A percentile compares a stretch with the other conserved stretches of the same genome.
phyloP scores from a whole-genome alignment of 164 flowering plant genomes.

The Pachysandra terminalis region DNA sequence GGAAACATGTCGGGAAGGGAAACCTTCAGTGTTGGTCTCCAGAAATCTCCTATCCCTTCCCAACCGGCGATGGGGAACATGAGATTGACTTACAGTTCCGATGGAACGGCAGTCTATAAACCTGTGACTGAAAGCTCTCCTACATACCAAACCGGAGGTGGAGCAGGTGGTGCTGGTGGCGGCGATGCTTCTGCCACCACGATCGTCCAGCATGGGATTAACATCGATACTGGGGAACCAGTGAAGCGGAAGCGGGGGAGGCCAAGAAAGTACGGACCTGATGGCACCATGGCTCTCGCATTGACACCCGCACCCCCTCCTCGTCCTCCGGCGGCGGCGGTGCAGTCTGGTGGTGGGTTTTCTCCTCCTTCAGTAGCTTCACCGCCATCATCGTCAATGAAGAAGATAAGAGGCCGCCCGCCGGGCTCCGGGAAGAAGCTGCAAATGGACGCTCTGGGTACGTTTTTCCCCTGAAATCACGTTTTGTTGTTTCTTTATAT shows the following conservation, averaged over 20 bases:
- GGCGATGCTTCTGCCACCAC: constrained; percentile 5
- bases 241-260: constrained; percentile 76
- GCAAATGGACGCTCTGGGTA: constrained; percentile 58
- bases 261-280: constrained; percentile 88
- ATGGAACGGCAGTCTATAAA: constrained; percentile 54
- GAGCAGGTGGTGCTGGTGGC: constrained; percentile 16
- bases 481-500: too few relatives aligned
- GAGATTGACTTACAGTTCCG: constrained; percentile 48
- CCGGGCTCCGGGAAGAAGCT: constrained; percentile 74
- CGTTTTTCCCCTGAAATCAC: too few relatives aligned
- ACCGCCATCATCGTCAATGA: constrained; percentile 36
- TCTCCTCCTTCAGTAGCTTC: constrained; percentile 18
- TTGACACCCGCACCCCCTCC: constrained; percentile 26
- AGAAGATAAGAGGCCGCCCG: constrained; percentile 75
- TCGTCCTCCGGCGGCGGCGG: constrained; percentile 10
- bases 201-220: constrained; percentile 21
- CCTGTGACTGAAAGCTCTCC: constrained; percentile 40
- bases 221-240: constrained; percentile 37
- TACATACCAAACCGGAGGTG: constrained; percentile 26
- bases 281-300: constrained; percentile 52
- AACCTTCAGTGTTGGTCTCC: constrained; percentile 32
- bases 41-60: constrained; percentile 22
- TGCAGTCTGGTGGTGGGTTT: constrained; percentile 22
- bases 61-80: constrained; percentile 45
- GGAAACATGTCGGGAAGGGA: constrained; percentile 44